Conservation (phyloP, 2,329 filamentous ascomycete species). For the Rhynchosporium graminicola region DNA sequence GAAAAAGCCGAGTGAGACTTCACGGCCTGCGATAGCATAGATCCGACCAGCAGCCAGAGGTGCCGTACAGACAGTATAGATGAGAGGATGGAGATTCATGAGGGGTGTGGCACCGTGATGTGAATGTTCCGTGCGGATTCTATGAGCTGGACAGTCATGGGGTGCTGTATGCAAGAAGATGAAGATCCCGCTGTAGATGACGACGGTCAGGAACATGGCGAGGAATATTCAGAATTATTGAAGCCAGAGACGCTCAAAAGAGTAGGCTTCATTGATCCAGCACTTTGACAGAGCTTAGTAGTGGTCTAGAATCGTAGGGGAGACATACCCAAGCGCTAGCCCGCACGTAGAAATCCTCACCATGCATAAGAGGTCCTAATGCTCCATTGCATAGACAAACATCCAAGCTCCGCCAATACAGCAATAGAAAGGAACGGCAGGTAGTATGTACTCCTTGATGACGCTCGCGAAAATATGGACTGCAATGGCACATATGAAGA, state of each 20-base stretch:
- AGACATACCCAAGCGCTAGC: slow-evolving; percentile 61
- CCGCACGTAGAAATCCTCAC: slow-evolving; percentile 57
- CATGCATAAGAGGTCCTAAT: slow-evolving; percentile 45
- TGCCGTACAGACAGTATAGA: slow-evolving; percentile 69
- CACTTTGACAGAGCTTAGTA: slow-evolving; percentile 47
- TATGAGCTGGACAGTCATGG: slow-evolving; percentile 4
- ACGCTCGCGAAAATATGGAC: slow-evolving; percentile 66
- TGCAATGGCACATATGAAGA: slow-evolving; percentile 67
- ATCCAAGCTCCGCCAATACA: slow-evolving; percentile 55
- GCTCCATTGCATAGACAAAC: slow-evolving; percentile 59
- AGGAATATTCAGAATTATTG: slow-evolving; percentile 68
- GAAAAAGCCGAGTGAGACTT: slow-evolving; percentile 56
- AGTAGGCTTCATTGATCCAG: slow-evolving; percentile 60
- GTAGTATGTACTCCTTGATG: slow-evolving; percentile 55
- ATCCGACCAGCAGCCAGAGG: slow-evolving; percentile 67
- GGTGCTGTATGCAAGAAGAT: slow-evolving; percentile 28
- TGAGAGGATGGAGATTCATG: slow-evolving; percentile 66
- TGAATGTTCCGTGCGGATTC: background rate
- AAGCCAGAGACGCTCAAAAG: slow-evolving; percentile 56
- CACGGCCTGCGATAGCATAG: slow-evolving; percentile 57
- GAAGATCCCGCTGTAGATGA: slow-evolving; percentile 47
- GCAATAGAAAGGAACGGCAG: slow-evolving; percentile 52
- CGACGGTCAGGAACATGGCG: slow-evolving; percentile 50
- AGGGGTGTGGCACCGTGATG: slow-evolving; percentile 44
- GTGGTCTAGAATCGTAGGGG: background rate